Evolutionary conservation across 768 basidiomycete genomes (phyloP), one percentile per base, ranked within the genome.

Genomic region (Naganishia friedmannii): DNA sequence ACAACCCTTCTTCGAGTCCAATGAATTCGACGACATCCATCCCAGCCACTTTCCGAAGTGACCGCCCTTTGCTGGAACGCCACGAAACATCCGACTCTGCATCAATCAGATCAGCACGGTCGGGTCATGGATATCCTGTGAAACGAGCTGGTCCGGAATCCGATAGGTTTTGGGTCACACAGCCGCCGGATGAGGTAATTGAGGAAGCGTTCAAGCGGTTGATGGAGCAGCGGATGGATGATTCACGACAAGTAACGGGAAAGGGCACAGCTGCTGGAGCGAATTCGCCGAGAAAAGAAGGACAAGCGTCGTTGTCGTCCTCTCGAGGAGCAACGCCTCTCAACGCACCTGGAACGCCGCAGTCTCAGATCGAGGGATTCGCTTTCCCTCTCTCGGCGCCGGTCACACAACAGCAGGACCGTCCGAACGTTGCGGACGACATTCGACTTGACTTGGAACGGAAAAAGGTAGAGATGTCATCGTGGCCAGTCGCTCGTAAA

Each of bases 131-230:
- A 29, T 45, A 42, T 21, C 60, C 39, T 3, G 42, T 63, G 23
- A 45, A 45, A 28, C 60, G 60, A 3, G 60, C 60, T 12, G 60
- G 60, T 19, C 60, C 60, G 12, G 60, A 63, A 45, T 63, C 60
- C 17, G 60, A 63, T 23, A 42, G 60, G n/a, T 63, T 63, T 34
- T 63, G 60, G 60, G 60, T 63, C 8, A 34, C 60, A 23, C 60
- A 63, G 23, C 60, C 60, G 10, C 86, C 84, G 29, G 88, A 91
- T 70, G 86, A 87, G 54, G 89, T 92, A 67, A 88, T 98, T 29
- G 89, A 94, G 78, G 83, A 81, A 5, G 82, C 93, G 58, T 97
- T 96, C 78, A 86, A 90, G 72, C 86, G 88, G 67, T 86, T 96
- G 67, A 86, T 87, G 75, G 85, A 86, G 51, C 88, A 86, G 31